Conservation (phyloP, 768 basidiomycete genomes). For the Rhodotorula graminis region DNA sequence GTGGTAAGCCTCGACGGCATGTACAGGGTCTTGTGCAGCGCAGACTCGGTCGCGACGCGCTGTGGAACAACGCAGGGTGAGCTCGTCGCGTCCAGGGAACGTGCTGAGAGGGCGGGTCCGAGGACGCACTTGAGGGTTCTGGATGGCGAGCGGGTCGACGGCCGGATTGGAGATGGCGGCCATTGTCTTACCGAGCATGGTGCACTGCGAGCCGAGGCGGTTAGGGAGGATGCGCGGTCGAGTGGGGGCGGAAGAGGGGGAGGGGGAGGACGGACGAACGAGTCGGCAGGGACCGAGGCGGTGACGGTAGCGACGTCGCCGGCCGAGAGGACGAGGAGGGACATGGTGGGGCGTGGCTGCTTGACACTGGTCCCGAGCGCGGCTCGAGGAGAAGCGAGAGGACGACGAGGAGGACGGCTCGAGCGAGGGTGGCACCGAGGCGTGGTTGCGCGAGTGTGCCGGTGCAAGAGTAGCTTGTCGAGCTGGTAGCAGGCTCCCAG, state of each 20-base stretch:
- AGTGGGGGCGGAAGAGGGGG: neutral
- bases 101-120: too few relatives aligned
- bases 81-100: too few relatives aligned
- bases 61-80: neutral
- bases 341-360: neutral
- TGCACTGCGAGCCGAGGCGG: neutral
- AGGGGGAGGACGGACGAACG: slow-evolving; percentile 10
- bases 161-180: slow-evolving; percentile 4
- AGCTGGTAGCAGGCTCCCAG: too few relatives aligned
- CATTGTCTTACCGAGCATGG: slow-evolving; percentile 30
- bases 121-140: slow-evolving; percentile 28
- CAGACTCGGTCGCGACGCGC: slow-evolving; percentile 22
- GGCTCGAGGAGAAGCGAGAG: neutral
- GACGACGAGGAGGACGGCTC: neutral
- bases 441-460: too few relatives aligned
- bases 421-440: too few relatives aligned
- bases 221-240: neutral
- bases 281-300: neutral
- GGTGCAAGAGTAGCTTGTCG: too few relatives aligned
- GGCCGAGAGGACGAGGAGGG: slow-evolving; percentile 14
- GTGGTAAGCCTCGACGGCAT: slow-evolving; percentile 36
- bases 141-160: neutral
- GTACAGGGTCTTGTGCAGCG: slow-evolving; percentile 26
- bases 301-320: slow-evolving; percentile 12
- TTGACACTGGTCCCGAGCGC: neutral